These are phyloP conservation scores for Stenocarpella maydis DNA, from an alignment of 2,329 filamentous ascomycete genomes.

Conservation along the genomic window DNA sequence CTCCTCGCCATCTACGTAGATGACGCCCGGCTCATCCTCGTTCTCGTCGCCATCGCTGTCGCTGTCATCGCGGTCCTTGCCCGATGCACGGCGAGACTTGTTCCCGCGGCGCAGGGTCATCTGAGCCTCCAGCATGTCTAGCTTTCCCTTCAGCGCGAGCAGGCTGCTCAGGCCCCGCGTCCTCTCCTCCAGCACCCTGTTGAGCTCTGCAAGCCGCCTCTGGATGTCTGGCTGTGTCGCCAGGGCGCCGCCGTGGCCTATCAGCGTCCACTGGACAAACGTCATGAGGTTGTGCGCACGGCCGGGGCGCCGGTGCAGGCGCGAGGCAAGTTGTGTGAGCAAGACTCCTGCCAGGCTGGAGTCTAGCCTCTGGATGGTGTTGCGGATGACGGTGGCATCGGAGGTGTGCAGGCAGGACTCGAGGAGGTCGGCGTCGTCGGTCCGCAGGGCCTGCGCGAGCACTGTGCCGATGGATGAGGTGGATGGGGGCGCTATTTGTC, in stretches of 20 bases:
- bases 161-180: conserved; percentile 83
- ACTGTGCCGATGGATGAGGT: conserved; percentile 88
- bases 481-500: conserved; percentile 67
- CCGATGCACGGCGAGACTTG: conserved; percentile 57
- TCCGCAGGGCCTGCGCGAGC: conserved; percentile 91
- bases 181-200: conserved; percentile 87
- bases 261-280: conserved; percentile 95
- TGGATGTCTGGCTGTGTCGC: conserved; percentile 86
- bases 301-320: conserved; percentile 86
- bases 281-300: conserved; percentile 89
- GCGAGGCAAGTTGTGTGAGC: conserved; percentile 84
- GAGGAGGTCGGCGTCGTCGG: conserved; percentile 87
- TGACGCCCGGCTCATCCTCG: conserved; percentile 75
- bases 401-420: conserved; percentile 89
- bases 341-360: conserved; percentile 82
- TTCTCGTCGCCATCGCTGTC: conserved; percentile 60
- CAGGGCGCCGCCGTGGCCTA: conserved; percentile 90
- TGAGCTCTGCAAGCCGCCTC: conserved; percentile 78
- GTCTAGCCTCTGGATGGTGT: conserved; percentile 90
- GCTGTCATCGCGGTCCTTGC: conserved; percentile 62
- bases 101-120: conserved; percentile 73
- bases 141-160: conserved; percentile 89
- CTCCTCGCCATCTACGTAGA: conserved; percentile 87
- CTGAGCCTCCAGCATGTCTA: conserved; percentile 93
- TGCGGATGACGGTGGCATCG: conserved; percentile 79